These are phyloP conservation scores for Salix exigua DNA, from an alignment of 345 rosid species.

Conservation along the genomic window DNA sequence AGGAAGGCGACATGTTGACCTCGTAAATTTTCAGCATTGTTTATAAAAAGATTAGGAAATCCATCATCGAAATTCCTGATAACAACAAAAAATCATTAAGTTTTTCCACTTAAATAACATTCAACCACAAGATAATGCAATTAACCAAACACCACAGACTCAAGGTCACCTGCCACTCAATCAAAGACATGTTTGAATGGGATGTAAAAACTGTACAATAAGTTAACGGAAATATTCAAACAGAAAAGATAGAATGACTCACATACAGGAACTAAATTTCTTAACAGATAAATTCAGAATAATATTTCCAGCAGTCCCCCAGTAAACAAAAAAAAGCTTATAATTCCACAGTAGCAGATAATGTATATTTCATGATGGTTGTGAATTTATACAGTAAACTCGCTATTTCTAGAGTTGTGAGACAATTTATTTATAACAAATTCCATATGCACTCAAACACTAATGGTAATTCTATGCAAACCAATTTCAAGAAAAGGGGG, in stretches of 20 bases:
- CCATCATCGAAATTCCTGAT: conserved; percentile 94
- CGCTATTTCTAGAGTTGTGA: background rate
- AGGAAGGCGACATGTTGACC: conserved; percentile 97
- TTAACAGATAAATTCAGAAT: background rate
- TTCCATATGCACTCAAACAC: background rate
- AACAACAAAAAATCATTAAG: conserved; percentile 1
- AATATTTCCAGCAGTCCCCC: background rate
- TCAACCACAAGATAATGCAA: background rate
- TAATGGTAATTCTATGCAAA: too few species aligned
- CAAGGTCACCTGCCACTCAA: background rate
- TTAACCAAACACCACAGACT: background rate
- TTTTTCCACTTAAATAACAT: background rate
- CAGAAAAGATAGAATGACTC: background rate
- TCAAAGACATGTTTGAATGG: background rate
- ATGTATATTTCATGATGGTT: background rate
- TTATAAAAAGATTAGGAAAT: conserved; percentile 86
- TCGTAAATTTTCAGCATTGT: conserved; percentile 84
- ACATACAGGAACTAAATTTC: background rate
- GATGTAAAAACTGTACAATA: background rate
- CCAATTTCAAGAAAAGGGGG: background rate
- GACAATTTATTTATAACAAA: background rate
- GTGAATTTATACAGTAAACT: background rate
- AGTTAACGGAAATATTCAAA: background rate
- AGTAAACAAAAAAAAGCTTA: background rate
- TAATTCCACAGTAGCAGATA: background rate